phyloP scores from a whole-genome alignment of 208 protist species.

The Novymonas esmeraldas region DNA sequence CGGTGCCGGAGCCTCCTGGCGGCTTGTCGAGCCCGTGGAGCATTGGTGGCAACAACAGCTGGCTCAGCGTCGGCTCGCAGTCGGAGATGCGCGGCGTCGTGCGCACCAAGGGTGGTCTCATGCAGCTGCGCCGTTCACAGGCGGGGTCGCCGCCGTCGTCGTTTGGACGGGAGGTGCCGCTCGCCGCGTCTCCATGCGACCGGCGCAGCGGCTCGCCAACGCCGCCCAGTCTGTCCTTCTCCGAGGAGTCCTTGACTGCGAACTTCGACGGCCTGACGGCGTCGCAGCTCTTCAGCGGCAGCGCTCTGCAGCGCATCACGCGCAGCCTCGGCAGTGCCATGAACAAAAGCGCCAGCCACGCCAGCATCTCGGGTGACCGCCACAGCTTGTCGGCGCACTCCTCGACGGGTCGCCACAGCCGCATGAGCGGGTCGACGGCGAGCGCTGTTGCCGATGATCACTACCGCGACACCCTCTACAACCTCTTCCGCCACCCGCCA shows the following conservation, averaged over 20 bases:
- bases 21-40: conserved; percentile 1
- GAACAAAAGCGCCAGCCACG: conserved; percentile 12
- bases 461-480: conserved; percentile 28
- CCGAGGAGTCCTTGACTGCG: not conserved
- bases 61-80: conserved; percentile 9
- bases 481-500: conserved; percentile 26
- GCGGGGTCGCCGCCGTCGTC: not conserved
- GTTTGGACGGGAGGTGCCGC: not conserved
- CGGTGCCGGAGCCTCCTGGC: conserved; percentile 2
- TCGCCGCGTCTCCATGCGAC: not conserved
- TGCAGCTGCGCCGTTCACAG: not conserved
- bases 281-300: not conserved
- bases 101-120: not conserved
- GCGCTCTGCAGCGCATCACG: not conserved
- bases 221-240: conserved; percentile 6
- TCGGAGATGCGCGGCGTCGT: conserved; percentile 8
- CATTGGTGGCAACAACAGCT: conserved; percentile 6
- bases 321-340: conserved; percentile 1
- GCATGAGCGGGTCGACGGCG: not conserved
- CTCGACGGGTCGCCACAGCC: not conserved
- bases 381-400: not conserved
- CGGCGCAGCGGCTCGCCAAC: not conserved
- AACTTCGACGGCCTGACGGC: not conserved
- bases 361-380: conserved; percentile 10
- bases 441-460: conserved; percentile 11